Evolutionary conservation across 345 rosid genomes (phyloP), one percentile per base, ranked within the genome.

Genomic region (Pistacia vera): DNA sequence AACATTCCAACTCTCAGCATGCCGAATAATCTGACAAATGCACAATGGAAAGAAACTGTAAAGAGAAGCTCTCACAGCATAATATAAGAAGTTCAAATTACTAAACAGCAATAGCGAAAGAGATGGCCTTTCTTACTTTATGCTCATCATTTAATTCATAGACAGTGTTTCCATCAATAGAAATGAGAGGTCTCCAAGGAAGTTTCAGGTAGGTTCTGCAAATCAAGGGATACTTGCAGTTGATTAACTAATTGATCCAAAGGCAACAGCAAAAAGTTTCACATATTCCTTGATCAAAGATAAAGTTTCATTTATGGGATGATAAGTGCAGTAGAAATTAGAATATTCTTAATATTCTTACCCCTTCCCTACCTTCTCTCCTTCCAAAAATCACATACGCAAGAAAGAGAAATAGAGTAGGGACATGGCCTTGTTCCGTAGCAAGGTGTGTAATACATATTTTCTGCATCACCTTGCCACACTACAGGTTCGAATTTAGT

Each of bases 131-230:
- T 36, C 93, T 79, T 75, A 93, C 98, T 73, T 80, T 83, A 61
- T 85, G 89, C 74, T 83, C 75, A 66, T 77, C 70, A 36, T 90
- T 79, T 17, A 93, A 83, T 33, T 91, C 91, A 72, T 91, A 91
- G 51, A 83, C 74, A 1, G 97, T 93, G 68, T 75, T 87, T 77
- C 97, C 97, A 28, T 90, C 77, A 20, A 91, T 79, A 0, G 83
- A 85, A 78, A 93, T 86, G 66, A 93, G 86, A 41, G 96, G 96
- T 79, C 80, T 87, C 96, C 97, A 91, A 1, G 94, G 97, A 78
- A 93, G 90, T 82, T 84, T 91, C 74, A 95, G 85, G 91, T 85
- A 89, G 56, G 97, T 95, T 81, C 99, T 95, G 88, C 77, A 80
- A 65, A 69, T 74, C 46, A 72, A 79, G 63, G 77, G 11, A 48